Percentiles rank a stretch among this genome's conserved stretches.
These are phyloP conservation scores for Craspedostauros australis DNA, from an alignment of 108 stramenopile genomes.

Conservation along the genomic window DNA sequence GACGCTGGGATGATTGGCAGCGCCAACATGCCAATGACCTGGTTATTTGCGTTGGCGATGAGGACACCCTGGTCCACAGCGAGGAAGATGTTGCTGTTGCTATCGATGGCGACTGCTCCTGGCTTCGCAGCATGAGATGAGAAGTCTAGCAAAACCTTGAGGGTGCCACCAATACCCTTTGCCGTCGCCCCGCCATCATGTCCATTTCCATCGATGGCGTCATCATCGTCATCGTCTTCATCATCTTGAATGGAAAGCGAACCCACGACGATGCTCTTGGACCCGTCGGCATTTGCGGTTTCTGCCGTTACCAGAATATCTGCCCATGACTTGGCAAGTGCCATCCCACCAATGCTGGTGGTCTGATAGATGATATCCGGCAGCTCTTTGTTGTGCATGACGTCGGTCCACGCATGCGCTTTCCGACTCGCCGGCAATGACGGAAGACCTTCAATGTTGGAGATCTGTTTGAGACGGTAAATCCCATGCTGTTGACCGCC, in stretches of 20 bases:
- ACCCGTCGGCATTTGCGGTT: neutral
- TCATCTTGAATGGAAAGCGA: constrained; percentile 2
- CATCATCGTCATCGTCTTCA: neutral
- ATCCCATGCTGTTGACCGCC: constrained; percentile 10
- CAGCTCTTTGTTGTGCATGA: neutral
- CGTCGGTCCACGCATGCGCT: constrained; percentile 54
- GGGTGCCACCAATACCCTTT: too few species aligned
- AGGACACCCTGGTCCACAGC: constrained; percentile 29
- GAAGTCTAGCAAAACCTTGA: constrained; percentile 13
- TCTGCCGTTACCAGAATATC: constrained; percentile 26
- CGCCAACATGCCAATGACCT: constrained; percentile 4
- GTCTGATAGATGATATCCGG: constrained; percentile 9
- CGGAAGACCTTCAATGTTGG: constrained; percentile 41
- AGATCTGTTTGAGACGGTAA: constrained; percentile 43
- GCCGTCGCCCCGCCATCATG: neutral
- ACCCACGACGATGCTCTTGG: neutral
- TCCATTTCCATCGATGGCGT: neutral
- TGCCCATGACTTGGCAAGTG: constrained; percentile 29
- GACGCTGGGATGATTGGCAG: constrained; percentile 7
- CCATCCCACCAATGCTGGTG: constrained; percentile 42
- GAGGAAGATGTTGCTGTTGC: constrained; percentile 41
- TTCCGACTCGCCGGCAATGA: constrained; percentile 47
- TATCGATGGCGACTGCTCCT: constrained; percentile 43
- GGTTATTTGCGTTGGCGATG: constrained; percentile 10
- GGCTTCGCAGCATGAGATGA: constrained; percentile 10